Conservation (phyloP, 108 stramenopile species). For the Nitzschia sp. region DNA sequence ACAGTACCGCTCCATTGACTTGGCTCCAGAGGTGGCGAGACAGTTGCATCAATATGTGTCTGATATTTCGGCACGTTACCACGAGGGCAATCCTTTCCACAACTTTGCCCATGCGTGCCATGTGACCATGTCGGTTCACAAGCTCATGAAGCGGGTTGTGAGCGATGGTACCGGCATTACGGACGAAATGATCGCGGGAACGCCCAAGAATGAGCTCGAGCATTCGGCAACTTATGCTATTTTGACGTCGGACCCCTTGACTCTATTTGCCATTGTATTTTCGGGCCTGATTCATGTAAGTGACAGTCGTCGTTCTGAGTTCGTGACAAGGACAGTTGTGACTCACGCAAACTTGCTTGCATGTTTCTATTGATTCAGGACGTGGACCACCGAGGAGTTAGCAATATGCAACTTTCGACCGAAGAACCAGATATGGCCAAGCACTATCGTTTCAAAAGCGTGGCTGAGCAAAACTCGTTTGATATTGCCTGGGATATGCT, state of each 20-base stretch:
- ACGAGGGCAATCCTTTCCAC: constrained; percentile 24
- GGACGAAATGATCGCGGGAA: not conserved
- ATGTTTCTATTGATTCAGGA: too few relatives aligned
- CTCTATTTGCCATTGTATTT: constrained; percentile 43
- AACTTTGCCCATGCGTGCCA: constrained; percentile 31
- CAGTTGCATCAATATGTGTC: constrained; percentile 10
- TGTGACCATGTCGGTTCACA: constrained; percentile 29
- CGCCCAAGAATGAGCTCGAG: too few relatives aligned
- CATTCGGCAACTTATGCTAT: constrained; percentile 17
- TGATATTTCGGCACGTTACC: constrained; percentile 11
- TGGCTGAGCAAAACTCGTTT: constrained; percentile 40
- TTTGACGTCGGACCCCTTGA: constrained; percentile 30
- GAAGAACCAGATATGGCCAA: constrained; percentile 26
- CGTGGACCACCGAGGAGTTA: constrained; percentile 45
- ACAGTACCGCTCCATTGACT: not conserved
- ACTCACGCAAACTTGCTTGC: too few relatives aligned
- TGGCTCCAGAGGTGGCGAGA: constrained; percentile 6
- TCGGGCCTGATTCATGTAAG: constrained; percentile 41
- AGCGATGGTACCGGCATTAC: not conserved
- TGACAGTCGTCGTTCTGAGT: too few relatives aligned
- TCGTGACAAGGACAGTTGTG: too few relatives aligned
- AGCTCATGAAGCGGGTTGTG: constrained; percentile 21
- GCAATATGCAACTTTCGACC: constrained; percentile 35
- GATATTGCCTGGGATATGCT: constrained; percentile 38
- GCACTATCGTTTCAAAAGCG: constrained; percentile 35